A percentile compares a stretch with the other conserved stretches of the same genome.
phyloP scores from a whole-genome alignment of 2,329 filamentous ascomycete genomes.

The Trichoderma sp. region DNA sequence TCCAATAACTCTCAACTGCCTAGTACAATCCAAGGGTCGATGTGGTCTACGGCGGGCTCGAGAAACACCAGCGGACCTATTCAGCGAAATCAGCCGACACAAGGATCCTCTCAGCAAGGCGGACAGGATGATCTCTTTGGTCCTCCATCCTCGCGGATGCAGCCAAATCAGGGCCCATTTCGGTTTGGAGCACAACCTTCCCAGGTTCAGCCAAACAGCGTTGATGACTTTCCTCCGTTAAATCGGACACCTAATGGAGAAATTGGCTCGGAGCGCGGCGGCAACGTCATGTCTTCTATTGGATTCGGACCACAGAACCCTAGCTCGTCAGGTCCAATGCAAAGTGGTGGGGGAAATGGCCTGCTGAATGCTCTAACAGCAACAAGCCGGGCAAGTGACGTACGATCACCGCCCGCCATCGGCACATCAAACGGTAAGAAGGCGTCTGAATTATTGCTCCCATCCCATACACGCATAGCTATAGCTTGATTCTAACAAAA shows the following conservation, averaged over 20 bases:
- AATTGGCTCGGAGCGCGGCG: constrained; percentile 56
- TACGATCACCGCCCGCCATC: constrained; percentile 50
- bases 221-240: constrained; percentile 65
- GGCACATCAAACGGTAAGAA: constrained; percentile 33
- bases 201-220: constrained; percentile 50
- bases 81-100: constrained; percentile 54
- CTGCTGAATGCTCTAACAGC: constrained; percentile 65
- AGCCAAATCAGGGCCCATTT: constrained; percentile 50
- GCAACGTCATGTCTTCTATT: constrained; percentile 55
- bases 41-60: constrained; percentile 56
- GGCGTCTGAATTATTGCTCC: too few relatives aligned
- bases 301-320: constrained; percentile 54
- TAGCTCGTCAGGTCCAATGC: constrained; percentile 39
- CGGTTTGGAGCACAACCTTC: constrained; percentile 56
- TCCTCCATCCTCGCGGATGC: constrained; percentile 45
- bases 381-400: constrained; percentile 53
- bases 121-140: constrained; percentile 52
- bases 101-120: constrained; percentile 52
- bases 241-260: constrained; percentile 60
- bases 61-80: constrained; percentile 52
- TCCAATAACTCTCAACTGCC: constrained; percentile 61
- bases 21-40: constrained; percentile 50
- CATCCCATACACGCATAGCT: neutral
- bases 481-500: neutral
- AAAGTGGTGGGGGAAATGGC: constrained; percentile 58